Percentiles rank a stretch among this genome's conserved stretches.
Conservation (phyloP, 306 rosid species). For the Quercus ilex region DNA sequence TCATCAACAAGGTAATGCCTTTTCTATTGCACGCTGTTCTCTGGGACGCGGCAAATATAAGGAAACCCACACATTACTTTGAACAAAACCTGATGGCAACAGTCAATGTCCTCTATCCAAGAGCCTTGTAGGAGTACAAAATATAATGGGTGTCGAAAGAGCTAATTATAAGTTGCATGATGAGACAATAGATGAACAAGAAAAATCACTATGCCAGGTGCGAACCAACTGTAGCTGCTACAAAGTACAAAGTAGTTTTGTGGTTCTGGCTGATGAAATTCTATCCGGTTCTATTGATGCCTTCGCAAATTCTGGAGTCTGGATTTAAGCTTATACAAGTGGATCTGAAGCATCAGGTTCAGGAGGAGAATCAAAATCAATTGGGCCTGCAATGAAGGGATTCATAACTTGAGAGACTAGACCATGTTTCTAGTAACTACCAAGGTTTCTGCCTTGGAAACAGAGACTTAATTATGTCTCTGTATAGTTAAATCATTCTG, state of each 20-base stretch:
- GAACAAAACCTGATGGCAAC: too few relatives aligned
- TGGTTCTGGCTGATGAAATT: not conserved
- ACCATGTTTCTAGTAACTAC: not conserved
- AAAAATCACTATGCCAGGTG: conserved; percentile 5
- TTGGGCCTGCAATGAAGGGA: conserved; percentile 8
- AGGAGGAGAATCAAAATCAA: conserved; percentile 15
- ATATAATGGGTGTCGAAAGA: not conserved
- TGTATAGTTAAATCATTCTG: not conserved
- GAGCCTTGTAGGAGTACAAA: too few relatives aligned
- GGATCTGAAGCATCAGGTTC: not conserved
- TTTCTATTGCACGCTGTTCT: conserved; percentile 4
- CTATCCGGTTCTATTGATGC: conserved; percentile 5
- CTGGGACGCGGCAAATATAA: not conserved
- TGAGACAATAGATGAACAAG: not conserved
- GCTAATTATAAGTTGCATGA: not conserved
- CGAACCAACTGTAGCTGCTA: conserved; percentile 8
- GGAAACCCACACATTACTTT: not conserved
- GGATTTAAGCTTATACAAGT: too few relatives aligned
- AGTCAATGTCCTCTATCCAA: too few relatives aligned
- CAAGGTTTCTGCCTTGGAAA: not conserved
- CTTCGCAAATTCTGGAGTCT: not conserved
- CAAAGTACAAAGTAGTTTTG: too few relatives aligned
- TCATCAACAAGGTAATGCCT: conserved; percentile 69
- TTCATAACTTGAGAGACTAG: not conserved
- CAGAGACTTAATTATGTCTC: not conserved